phyloP scores from a whole-genome alignment of 2,329 filamentous ascomycete genomes.

The Pseudogymnoascus pannorum region DNA sequence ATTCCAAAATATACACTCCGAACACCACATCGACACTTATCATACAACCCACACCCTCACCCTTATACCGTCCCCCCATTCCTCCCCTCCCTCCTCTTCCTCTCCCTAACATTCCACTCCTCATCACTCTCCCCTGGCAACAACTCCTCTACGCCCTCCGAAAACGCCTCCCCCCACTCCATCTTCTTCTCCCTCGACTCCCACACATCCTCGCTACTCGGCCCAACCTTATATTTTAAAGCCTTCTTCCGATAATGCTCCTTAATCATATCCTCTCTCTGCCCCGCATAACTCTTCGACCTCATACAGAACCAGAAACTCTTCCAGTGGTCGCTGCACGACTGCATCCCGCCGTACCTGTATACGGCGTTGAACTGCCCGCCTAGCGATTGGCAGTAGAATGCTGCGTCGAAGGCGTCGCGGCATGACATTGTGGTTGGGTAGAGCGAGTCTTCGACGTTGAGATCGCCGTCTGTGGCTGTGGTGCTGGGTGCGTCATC shows the following conservation, averaged over 20 bases:
- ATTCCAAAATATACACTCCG: not conserved
- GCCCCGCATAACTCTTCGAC: slow-evolving; percentile 53
- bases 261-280: slow-evolving; percentile 45
- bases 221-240: slow-evolving; percentile 60
- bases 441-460: slow-evolving; percentile 62
- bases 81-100: slow-evolving; percentile 18
- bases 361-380: slow-evolving; percentile 91
- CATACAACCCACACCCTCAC: not conserved
- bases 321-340: slow-evolving; percentile 79
- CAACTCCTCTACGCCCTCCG: slow-evolving; percentile 32
- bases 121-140: slow-evolving; percentile 35
- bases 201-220: slow-evolving; percentile 90
- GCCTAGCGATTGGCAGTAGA: slow-evolving; percentile 86
- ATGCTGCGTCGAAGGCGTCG: slow-evolving; percentile 83
- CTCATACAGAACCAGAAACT: slow-evolving; percentile 99
- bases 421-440: slow-evolving; percentile 83
- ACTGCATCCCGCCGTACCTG: slow-evolving; percentile 68
- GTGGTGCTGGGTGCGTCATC: not conserved
- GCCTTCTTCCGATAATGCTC: slow-evolving; percentile 35
- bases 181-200: slow-evolving; percentile 60
- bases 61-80: slow-evolving; percentile 11
- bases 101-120: slow-evolving; percentile 30
- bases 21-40: slow-evolving; percentile 1
- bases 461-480: slow-evolving; percentile 11
- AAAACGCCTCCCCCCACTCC: slow-evolving; percentile 31